Percentiles rank a stretch among this genome's conserved stretches.
These are phyloP conservation scores for Mucor racemosus DNA, from an alignment of 371 early-diverging fungal genomes.

Conservation along the genomic window DNA sequence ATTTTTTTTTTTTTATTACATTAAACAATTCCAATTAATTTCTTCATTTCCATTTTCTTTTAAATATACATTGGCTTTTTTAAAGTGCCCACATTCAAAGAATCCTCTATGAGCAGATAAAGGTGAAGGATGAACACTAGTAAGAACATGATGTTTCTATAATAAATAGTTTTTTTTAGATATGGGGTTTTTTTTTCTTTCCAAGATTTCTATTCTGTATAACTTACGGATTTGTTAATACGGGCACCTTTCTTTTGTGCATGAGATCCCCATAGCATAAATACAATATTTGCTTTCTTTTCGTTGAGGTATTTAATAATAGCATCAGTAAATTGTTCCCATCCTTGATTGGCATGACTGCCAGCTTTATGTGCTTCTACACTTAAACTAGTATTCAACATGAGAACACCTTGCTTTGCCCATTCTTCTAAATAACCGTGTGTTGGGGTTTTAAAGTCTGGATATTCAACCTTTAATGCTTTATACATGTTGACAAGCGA, in stretches of 20 bases:
- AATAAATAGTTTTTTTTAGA: neutral
- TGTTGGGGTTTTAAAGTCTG: constrained; percentile 62
- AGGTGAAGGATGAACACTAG: constrained; percentile 95
- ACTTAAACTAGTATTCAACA: constrained; percentile 94
- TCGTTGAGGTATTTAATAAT: constrained; percentile 79
- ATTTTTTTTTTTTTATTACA: neutral
- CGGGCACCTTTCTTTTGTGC: constrained; percentile 80
- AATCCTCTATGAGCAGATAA: constrained; percentile 91
- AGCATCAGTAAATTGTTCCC: constrained; percentile 92
- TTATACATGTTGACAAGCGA: constrained; percentile 94
- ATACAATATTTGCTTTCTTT: constrained; percentile 76
- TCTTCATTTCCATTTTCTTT: constrained; percentile 57
- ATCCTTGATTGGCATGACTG: constrained; percentile 90
- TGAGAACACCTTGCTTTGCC: constrained; percentile 93
- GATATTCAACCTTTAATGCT: constrained; percentile 76
- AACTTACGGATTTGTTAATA: constrained; percentile 59
- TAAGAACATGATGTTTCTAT: constrained; percentile 85
- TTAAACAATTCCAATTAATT: constrained; percentile 82
- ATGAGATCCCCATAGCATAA: constrained; percentile 95
- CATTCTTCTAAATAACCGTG: constrained; percentile 80
- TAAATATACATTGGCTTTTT: constrained; percentile 92
- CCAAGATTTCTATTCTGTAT: neutral
- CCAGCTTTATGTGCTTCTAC: constrained; percentile 86
- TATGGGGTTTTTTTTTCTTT: neutral
- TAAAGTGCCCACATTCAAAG: constrained; percentile 90